Conservation (phyloP, 148 eudicot species). For the Amaranthus cruentus region DNA sequence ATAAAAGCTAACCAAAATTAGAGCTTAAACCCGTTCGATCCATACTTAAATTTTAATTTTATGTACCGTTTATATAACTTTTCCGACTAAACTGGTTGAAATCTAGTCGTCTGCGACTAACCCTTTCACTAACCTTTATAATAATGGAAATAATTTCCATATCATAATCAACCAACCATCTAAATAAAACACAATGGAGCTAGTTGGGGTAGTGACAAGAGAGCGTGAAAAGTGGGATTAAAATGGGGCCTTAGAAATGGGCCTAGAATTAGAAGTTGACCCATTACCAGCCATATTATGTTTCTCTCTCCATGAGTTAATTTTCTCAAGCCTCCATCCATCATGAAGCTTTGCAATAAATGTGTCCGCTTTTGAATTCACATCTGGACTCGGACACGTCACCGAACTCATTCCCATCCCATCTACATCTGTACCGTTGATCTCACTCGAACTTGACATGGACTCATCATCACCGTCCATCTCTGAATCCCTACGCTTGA, state of each 20-base stretch:
- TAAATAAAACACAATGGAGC: too few species aligned
- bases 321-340: slow-evolving; percentile 73
- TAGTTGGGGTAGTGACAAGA: too few species aligned
- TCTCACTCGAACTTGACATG: background rate
- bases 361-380: slow-evolving; percentile 61
- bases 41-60: too few species aligned
- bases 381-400: slow-evolving; percentile 67
- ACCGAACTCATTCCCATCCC: slow-evolving; percentile 3
- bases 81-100: too few species aligned
- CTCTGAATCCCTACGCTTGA: slow-evolving; percentile 3
- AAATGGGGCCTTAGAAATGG: slow-evolving; percentile 1
- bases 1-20: slow-evolving; percentile 14
- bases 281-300: too few species aligned
- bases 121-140: too few species aligned
- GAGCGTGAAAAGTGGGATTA: slow-evolving; percentile 11
- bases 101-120: too few species aligned
- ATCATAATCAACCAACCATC: too few species aligned
- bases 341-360: slow-evolving; percentile 66
- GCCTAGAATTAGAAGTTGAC: background rate
- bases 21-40: background rate
- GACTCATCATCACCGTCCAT: slow-evolving; percentile 32
- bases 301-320: slow-evolving; percentile 48
- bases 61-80: too few species aligned
- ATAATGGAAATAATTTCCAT: too few species aligned
- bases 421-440: background rate